A percentile compares a stretch with the other conserved stretches of the same genome.
phyloP scores from a whole-genome alignment of 1,284 basidiomycete species.

The Kalmanozyma brasiliensis region DNA sequence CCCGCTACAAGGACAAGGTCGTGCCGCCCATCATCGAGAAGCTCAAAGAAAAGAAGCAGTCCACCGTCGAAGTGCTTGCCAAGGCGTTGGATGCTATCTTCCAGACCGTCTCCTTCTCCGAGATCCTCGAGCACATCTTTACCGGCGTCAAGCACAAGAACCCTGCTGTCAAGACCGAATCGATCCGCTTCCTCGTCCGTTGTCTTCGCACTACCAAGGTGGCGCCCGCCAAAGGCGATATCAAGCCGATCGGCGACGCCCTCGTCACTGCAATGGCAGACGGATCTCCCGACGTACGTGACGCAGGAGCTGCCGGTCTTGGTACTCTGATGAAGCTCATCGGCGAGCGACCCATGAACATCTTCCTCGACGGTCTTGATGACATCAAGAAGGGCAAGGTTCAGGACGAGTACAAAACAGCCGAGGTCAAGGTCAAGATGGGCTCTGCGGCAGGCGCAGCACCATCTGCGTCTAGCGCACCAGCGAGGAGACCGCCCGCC shows the following conservation, averaged over 20 bases:
- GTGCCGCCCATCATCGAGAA: constrained; percentile 86
- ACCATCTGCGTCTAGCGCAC: constrained; percentile 23
- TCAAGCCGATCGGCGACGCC: constrained; percentile 85
- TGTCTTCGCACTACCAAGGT: constrained; percentile 76
- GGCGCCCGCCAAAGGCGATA: constrained; percentile 78
- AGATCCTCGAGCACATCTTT: constrained; percentile 85
- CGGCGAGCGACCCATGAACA: constrained; percentile 90
- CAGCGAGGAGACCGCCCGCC: constrained; percentile 24
- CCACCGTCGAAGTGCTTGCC: constrained; percentile 88
- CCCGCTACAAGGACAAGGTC: constrained; percentile 78
- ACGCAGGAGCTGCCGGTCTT: constrained; percentile 85
- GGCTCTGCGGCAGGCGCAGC: constrained; percentile 24
- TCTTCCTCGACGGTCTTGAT: constrained; percentile 84
- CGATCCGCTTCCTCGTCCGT: constrained; percentile 86
- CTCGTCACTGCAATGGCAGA: constrained; percentile 85
- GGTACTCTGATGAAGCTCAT: constrained; percentile 97
- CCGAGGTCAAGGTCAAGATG: constrained; percentile 59
- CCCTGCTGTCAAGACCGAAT: constrained; percentile 94
- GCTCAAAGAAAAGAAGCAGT: constrained; percentile 92
- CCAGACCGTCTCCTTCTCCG: constrained; percentile 77
- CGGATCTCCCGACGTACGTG: constrained; percentile 87
- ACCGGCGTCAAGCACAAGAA: constrained; percentile 88
- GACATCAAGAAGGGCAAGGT: constrained; percentile 93
- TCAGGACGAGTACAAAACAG: constrained; percentile 81
- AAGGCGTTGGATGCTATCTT: constrained; percentile 90